A percentile compares a stretch with the other conserved stretches of the same genome.
Evolutionary conservation across 106 monocot genomes (phyloP).

Genomic region (Iris macrosiphon): DNA sequence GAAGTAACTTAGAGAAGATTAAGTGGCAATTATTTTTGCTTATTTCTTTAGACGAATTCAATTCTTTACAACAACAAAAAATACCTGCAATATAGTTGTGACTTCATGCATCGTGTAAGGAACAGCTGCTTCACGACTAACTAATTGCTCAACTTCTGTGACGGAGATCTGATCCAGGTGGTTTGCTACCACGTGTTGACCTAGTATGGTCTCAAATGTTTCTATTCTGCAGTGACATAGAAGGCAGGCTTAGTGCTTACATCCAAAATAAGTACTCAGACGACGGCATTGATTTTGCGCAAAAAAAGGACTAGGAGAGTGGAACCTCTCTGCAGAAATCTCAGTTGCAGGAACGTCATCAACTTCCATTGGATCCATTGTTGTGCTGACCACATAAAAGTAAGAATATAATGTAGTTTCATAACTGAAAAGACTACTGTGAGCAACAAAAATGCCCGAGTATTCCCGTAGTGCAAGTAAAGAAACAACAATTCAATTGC

Average conservation of each 20-base stretch:
- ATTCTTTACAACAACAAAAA: background rate
- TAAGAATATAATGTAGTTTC: no score
- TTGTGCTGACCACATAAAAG: no score
- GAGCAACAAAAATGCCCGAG: no score
- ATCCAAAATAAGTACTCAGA: no score
- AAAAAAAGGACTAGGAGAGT: background rate
- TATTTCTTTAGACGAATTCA: background rate
- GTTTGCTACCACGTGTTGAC: constrained; percentile 67
- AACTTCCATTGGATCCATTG: constrained; percentile 66
- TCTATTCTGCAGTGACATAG: constrained; percentile 41
- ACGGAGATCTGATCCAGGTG: constrained; percentile 77
- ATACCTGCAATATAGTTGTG: constrained; percentile 72
- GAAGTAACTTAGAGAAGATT: background rate
- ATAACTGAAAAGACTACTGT: no score
- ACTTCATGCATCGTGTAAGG: constrained; percentile 57
- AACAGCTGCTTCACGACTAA: constrained; percentile 41
- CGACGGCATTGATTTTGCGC: background rate
- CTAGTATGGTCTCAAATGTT: constrained; percentile 58
- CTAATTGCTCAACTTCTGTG: constrained; percentile 64
- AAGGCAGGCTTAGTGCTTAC: background rate
- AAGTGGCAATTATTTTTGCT: background rate
- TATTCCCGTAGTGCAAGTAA: no score
- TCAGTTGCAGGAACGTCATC: constrained; percentile 38
- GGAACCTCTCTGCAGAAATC: constrained; percentile 63
- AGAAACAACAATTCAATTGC: no score